phyloP scores from a whole-genome alignment of 1,284 basidiomycete genomes.

The Melanopsichium pennsylvanicum region DNA sequence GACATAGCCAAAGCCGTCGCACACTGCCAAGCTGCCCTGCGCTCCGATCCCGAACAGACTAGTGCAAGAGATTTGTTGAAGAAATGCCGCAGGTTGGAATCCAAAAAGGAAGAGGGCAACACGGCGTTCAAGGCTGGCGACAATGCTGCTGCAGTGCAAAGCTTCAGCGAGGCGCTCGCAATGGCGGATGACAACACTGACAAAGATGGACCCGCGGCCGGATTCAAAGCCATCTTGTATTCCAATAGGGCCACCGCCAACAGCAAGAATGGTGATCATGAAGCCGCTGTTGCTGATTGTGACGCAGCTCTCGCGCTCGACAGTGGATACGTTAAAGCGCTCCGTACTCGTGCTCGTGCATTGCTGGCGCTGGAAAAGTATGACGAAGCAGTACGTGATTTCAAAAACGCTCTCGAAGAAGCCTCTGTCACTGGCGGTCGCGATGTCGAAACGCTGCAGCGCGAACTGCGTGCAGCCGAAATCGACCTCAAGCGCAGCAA shows the following conservation, averaged over 20 bases:
- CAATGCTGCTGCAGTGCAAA: slow-evolving; percentile 74
- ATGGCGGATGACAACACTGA: slow-evolving; percentile 46
- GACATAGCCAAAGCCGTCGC: slow-evolving; percentile 76
- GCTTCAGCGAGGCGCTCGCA: slow-evolving; percentile 62
- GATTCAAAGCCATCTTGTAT: slow-evolving; percentile 73
- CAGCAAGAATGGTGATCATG: slow-evolving; percentile 74
- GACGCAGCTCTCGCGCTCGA: slow-evolving; percentile 74
- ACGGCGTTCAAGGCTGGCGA: slow-evolving; percentile 75
- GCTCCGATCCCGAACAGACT: slow-evolving; percentile 80
- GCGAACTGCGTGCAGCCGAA: slow-evolving; percentile 69
- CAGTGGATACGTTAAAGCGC: slow-evolving; percentile 79
- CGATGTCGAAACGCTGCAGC: slow-evolving; percentile 74
- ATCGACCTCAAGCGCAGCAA: slow-evolving; percentile 62
- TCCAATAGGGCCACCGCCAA: slow-evolving; percentile 85
- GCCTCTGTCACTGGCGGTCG: slow-evolving; percentile 25
- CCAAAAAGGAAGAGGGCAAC: slow-evolving; percentile 85
- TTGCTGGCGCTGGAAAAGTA: slow-evolving; percentile 78
- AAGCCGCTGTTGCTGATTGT: slow-evolving; percentile 77
- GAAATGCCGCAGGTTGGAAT: slow-evolving; percentile 79
- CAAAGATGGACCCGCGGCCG: slow-evolving; percentile 47
- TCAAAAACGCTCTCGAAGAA: slow-evolving; percentile 79
- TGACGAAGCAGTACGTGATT: slow-evolving; percentile 78
- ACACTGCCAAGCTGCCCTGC: slow-evolving; percentile 77
- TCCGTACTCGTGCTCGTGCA: slow-evolving; percentile 83
- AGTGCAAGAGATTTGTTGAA: slow-evolving; percentile 77